Conservation (phyloP, 2,329 filamentous ascomycete genomes). For the Fusarium austroafricanum region DNA sequence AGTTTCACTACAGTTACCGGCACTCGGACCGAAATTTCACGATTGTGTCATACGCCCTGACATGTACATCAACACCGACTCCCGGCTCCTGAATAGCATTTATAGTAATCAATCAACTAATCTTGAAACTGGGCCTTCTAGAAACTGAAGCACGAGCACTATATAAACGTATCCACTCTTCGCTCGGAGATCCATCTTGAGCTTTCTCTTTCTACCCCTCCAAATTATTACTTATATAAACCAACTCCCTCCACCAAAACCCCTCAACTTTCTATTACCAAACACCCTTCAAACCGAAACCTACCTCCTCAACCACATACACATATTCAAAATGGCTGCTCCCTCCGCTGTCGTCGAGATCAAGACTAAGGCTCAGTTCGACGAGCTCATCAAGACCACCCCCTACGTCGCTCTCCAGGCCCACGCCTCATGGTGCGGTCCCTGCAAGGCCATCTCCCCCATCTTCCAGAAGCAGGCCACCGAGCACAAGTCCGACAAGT, state of each 20-base stretch:
- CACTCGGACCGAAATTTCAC: slow-evolving; percentile 33
- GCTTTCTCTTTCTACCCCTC: slow-evolving; percentile 15
- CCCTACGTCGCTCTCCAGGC: slow-evolving; percentile 68
- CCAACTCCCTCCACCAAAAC: slow-evolving; percentile 30
- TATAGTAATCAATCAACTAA: slow-evolving; percentile 11
- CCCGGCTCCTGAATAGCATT: slow-evolving; percentile 1
- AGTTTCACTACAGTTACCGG: slow-evolving; percentile 3
- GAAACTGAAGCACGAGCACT: neutral
- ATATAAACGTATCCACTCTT: slow-evolving; percentile 33
- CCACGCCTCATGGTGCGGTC: slow-evolving; percentile 70
- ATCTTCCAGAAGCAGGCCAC: slow-evolving; percentile 62
- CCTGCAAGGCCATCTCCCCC: slow-evolving; percentile 70
- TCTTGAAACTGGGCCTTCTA: slow-evolving; percentile 16
- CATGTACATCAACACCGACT: slow-evolving; percentile 40
- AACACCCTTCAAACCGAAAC: slow-evolving; percentile 11
- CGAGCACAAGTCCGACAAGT: slow-evolving; percentile 52
- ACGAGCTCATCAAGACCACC: slow-evolving; percentile 59
- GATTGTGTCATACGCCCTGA: slow-evolving; percentile 42
- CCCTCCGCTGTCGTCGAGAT: slow-evolving; percentile 51
- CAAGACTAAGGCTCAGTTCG: slow-evolving; percentile 59
- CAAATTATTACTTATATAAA: slow-evolving; percentile 17
- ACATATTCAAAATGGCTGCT: slow-evolving; percentile 43
- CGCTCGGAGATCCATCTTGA: slow-evolving; percentile 10
- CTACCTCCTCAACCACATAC: neutral
- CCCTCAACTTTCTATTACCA: slow-evolving; percentile 26